phyloP scores from a whole-genome alignment of 768 basidiomycete genomes.

The Termitomyces sp. region DNA sequence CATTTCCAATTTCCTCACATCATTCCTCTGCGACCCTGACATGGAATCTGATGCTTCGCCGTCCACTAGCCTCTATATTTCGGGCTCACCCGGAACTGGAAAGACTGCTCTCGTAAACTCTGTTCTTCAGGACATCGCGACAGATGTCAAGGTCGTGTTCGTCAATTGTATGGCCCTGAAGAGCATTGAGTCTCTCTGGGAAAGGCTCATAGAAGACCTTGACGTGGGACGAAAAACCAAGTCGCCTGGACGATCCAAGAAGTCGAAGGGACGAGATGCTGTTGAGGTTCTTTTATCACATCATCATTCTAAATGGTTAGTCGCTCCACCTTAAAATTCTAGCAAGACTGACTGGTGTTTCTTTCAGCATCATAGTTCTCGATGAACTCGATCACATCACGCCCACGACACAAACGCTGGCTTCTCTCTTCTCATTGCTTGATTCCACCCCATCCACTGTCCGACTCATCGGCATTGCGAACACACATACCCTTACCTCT shows the following conservation, averaged over 20 bases:
- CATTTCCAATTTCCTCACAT: constrained; percentile 54
- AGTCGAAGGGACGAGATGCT: constrained; percentile 42
- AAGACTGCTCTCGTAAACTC: constrained; percentile 83
- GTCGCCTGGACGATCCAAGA: constrained; percentile 26
- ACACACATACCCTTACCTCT: constrained; percentile 79
- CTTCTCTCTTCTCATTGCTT: constrained; percentile 65
- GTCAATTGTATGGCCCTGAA: constrained; percentile 82
- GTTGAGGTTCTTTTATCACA: constrained; percentile 39
- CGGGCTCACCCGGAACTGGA: constrained; percentile 89
- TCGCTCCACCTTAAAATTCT: constrained; percentile 2
- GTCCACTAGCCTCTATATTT: constrained; percentile 70
- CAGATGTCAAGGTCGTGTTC: constrained; percentile 44
- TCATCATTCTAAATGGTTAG: constrained; percentile 51
- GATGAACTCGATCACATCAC: constrained; percentile 87
- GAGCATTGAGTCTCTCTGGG: constrained; percentile 66
- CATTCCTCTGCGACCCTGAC: constrained; percentile 37
- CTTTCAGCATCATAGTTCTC: constrained; percentile 63
- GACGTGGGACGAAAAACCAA: constrained; percentile 28
- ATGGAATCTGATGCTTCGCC: constrained; percentile 16
- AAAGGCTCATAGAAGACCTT: constrained; percentile 57
- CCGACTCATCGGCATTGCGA: constrained; percentile 81
- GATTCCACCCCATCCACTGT: constrained; percentile 44
- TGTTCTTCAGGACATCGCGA: constrained; percentile 40
- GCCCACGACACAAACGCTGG: constrained; percentile 50
- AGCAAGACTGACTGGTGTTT: constrained; percentile 11